Evolutionary conservation across 805 yeast species (phyloP), one percentile per base, ranked within the genome.

Genomic region (Myxozyma melibiosi): DNA sequence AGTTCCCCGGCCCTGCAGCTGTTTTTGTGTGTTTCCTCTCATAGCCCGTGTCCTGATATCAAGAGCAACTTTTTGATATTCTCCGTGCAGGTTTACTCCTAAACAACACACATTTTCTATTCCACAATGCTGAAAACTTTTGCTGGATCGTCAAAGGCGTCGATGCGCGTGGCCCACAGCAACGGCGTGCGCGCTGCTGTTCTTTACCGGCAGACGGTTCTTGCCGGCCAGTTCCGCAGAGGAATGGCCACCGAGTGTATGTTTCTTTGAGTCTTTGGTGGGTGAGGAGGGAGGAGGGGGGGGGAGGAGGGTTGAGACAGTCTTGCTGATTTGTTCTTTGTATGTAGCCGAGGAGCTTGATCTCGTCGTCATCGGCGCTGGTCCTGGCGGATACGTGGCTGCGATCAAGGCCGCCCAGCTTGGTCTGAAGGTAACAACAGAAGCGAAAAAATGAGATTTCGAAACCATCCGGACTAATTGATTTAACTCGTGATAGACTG

Each of bases 361-460:
- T 70, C 83, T 94, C 53, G 96, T 92, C 53, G 89, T 94, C 67
- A 87, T 94, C 70, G 99, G 99, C 67, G 98, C 97, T 68, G 99
- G 99, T 58, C 99, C 99, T 66, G 99, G 98, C 75, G 99, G 99
- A 62, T 94, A 94, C 74, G 94, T 94, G 68, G 98, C 97, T 54
- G 99, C 99, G 70, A 94, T 94, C 74, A 92, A 90, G 76, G 97
- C 97, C 59, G 99, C 99, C 49, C 99, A 94, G 79, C 80, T 91
- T 60, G 97, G 97, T 40, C 81, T 80, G 68, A 85, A 91, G 58
- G 66, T 63, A 41, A 14, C 8, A 9, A 18, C 27, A 13, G 41
- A 24, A n/a, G 2, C 24, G 39, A 16, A 33, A 16, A n/a, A n/a
- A n/a, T n/a, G n/a, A n/a, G n/a, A n/a, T n/a, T n/a, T n/a, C n/a